Evolutionary conservation across 1,139 yeast species (phyloP).

Genomic region (Magnusiomyces starmeri): DNA sequence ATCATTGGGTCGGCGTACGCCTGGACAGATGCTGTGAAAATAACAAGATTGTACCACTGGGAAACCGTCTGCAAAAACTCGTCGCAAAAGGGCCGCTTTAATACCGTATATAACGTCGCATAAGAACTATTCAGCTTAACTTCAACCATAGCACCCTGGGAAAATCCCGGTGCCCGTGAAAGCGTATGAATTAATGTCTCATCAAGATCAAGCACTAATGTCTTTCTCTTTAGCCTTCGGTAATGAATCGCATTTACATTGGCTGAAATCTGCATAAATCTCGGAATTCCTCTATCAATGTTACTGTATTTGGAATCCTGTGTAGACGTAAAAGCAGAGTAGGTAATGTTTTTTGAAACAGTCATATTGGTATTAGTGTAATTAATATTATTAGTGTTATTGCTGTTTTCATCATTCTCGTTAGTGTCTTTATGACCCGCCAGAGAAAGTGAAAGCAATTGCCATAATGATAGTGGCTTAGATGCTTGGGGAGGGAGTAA

Average conservation of each 20-base stretch:
- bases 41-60: slow-evolving; percentile 69
- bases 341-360: neutral
- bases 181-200: slow-evolving; percentile 91
- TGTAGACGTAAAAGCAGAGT: neutral
- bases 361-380: neutral
- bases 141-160: slow-evolving; percentile 72
- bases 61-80: slow-evolving; percentile 68
- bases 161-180: slow-evolving; percentile 51
- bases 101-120: slow-evolving; percentile 80
- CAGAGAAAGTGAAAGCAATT: neutral
- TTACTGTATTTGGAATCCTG: neutral
- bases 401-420: neutral
- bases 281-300: neutral
- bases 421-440: neutral
- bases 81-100: slow-evolving; percentile 88
- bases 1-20: slow-evolving; percentile 97
- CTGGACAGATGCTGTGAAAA: slow-evolving; percentile 69
- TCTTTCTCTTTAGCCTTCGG: slow-evolving; percentile 37
- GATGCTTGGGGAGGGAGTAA: slow-evolving; percentile 3
- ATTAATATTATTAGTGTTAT: neutral
- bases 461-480: neutral
- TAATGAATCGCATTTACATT: slow-evolving; percentile 5
- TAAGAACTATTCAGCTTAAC: slow-evolving; percentile 55
- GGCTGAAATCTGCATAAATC: neutral
- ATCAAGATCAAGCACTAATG: slow-evolving; percentile 79